Conservation (phyloP, 129 eudicot species). For the Artemisia annua region DNA sequence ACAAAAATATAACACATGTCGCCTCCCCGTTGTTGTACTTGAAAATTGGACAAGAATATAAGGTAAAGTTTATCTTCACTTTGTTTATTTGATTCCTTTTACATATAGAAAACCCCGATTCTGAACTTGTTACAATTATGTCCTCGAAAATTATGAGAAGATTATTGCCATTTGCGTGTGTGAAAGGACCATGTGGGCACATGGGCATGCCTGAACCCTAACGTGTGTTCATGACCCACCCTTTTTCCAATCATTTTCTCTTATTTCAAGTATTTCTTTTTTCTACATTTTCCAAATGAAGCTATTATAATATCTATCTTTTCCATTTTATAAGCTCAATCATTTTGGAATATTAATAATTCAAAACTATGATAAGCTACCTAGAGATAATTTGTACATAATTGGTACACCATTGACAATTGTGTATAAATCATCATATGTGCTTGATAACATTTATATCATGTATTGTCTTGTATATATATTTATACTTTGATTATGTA, state of each 20-base stretch:
- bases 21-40: no score
- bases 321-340: slow-evolving; percentile 8
- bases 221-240: slow-evolving; percentile 79
- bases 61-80: neutral
- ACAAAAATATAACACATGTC: no score
- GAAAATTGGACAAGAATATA: neutral
- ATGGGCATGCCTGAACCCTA: slow-evolving; percentile 78
- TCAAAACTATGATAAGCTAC: slow-evolving; percentile 12
- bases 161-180: slow-evolving; percentile 26
- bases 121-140: neutral
- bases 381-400: neutral
- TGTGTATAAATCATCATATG: no score
- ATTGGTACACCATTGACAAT: no score
- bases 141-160: neutral
- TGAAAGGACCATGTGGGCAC: slow-evolving; percentile 82
- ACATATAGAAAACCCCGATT: neutral
- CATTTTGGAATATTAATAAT: slow-evolving; percentile 19
- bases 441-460: no score
- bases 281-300: neutral
- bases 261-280: neutral
- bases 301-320: neutral
- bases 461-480: no score
- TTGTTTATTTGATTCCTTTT: neutral
- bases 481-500: no score
- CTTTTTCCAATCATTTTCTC: slow-evolving; percentile 35